A percentile compares a stretch with the other conserved stretches of the same genome.
Evolutionary conservation across 176 grass and related monocot genomes (phyloP).

Genomic region (Oryza rufipogon): DNA sequence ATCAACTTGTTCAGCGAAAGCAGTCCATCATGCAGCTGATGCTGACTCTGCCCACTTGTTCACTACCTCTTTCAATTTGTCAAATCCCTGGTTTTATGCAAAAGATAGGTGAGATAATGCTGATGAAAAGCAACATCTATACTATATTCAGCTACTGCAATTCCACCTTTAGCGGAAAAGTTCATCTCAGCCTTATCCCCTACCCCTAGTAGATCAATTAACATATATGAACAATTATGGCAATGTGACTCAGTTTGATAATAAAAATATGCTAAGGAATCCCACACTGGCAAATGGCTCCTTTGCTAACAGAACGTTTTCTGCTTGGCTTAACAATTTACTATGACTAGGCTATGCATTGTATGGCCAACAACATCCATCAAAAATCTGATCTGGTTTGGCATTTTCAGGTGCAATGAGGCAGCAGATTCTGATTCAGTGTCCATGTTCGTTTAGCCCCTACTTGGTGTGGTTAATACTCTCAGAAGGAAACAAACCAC

Average conservation of each 20-base stretch:
- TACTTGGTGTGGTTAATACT: neutral
- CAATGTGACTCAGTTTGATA: neutral
- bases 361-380: neutral
- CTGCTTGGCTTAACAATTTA: neutral
- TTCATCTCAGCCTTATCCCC: neutral
- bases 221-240: neutral
- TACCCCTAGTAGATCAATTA: neutral
- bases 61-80: slow-evolving; percentile 78
- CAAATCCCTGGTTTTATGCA: slow-evolving; percentile 69
- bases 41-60: slow-evolving; percentile 58
- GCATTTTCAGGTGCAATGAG: neutral
- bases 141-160: neutral
- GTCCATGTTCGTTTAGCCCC: neutral
- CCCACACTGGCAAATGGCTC: neutral
- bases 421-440: neutral
- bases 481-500: neutral
- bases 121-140: neutral
- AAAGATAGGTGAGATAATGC: neutral
- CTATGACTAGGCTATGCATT: neutral
- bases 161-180: neutral
- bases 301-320: neutral
- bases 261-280: neutral
- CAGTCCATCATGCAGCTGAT: slow-evolving; percentile 36
- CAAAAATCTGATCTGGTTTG: neutral
- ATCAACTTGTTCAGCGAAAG: neutral